Percentiles rank a stretch among this genome's conserved stretches.
Evolutionary conservation across 2,329 filamentous ascomycete genomes (phyloP).

Genomic region (Dryadomyces quercus-mongolicae): DNA sequence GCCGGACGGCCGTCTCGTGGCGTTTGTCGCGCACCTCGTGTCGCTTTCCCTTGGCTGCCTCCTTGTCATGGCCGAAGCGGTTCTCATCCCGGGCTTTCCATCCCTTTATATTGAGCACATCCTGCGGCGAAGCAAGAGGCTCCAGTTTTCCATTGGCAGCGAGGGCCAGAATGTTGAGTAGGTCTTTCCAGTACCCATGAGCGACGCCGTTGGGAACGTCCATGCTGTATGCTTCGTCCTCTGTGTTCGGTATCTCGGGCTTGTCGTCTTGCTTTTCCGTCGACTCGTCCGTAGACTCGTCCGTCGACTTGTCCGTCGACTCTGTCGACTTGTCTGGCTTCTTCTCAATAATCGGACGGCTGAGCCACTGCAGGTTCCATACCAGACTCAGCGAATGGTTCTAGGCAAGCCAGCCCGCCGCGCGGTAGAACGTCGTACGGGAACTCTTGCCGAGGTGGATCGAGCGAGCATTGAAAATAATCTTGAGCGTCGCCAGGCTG

Average conservation of each 20-base stretch:
- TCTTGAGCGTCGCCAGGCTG: conserved; percentile 36
- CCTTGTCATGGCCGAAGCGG: too few relatives aligned
- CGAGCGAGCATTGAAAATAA: conserved; percentile 49
- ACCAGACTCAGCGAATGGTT: conserved; percentile 42
- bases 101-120: conserved; percentile 25
- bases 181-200: conserved; percentile 51
- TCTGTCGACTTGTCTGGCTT: conserved; percentile 26
- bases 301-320: conserved; percentile 21
- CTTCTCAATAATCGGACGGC: conserved; percentile 42
- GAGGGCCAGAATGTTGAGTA: conserved; percentile 43
- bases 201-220: conserved; percentile 36
- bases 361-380: conserved; percentile 41
- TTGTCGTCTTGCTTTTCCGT: too few relatives aligned
- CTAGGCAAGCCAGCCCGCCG: conserved; percentile 42
- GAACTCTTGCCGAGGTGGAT: conserved; percentile 49
- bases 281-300: too few relatives aligned
- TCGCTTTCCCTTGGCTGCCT: conserved; percentile 2
- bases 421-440: conserved; percentile 35
- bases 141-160: conserved; percentile 34
- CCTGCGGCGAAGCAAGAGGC: conserved; percentile 24
- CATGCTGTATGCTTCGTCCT: conserved; percentile 22
- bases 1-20: conserved; percentile 25
- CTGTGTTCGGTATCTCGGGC: too few relatives aligned
- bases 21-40: conserved; percentile 23
- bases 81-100: conserved; percentile 11